These are phyloP conservation scores for Elongisporangium anandrum DNA, from an alignment of 352 stramenopile species.

Conservation along the genomic window DNA sequence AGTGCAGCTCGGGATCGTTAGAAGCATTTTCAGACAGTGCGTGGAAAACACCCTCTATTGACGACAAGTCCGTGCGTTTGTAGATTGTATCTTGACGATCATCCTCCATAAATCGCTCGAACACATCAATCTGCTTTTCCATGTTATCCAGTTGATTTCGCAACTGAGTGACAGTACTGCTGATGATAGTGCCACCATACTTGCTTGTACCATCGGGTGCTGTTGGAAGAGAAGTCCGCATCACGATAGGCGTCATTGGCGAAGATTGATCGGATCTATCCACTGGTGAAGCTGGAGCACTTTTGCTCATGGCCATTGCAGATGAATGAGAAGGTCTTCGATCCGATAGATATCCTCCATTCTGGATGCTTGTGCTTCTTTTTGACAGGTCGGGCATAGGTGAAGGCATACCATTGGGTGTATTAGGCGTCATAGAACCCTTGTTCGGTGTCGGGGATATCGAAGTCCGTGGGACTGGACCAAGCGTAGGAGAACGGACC, in stretches of 20 bases:
- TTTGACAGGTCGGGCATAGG: not conserved
- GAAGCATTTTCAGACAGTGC: slow-evolving; percentile 50
- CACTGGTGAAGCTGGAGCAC: slow-evolving; percentile 46
- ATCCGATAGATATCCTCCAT: not conserved
- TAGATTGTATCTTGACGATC: slow-evolving; percentile 86
- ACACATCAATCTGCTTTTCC: slow-evolving; percentile 87
- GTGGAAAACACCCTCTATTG: slow-evolving; percentile 62
- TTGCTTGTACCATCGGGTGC: slow-evolving; percentile 15
- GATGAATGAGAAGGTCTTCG: not conserved
- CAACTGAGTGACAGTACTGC: slow-evolving; percentile 66
- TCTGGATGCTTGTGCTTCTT: not conserved
- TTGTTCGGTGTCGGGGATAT: not conserved
- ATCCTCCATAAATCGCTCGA: slow-evolving; percentile 86
- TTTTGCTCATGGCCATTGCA: slow-evolving; percentile 25
- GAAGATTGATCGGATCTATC: slow-evolving; percentile 31
- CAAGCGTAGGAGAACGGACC: slow-evolving; percentile 17
- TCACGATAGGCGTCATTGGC: slow-evolving; percentile 9
- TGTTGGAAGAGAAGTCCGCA: slow-evolving; percentile 5
- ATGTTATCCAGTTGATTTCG: slow-evolving; percentile 84
- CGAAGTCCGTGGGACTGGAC: slow-evolving; percentile 8
- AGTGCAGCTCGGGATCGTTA: slow-evolving; percentile 56
- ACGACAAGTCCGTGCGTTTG: slow-evolving; percentile 71
- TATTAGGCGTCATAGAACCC: not conserved
- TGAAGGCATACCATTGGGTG: not conserved
- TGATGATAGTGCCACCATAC: slow-evolving; percentile 51